Evolutionary conservation across 2,329 filamentous ascomycete genomes (phyloP), one percentile per base, ranked within the genome.

Genomic region (Graphilbum ipis-grandicollis): DNA sequence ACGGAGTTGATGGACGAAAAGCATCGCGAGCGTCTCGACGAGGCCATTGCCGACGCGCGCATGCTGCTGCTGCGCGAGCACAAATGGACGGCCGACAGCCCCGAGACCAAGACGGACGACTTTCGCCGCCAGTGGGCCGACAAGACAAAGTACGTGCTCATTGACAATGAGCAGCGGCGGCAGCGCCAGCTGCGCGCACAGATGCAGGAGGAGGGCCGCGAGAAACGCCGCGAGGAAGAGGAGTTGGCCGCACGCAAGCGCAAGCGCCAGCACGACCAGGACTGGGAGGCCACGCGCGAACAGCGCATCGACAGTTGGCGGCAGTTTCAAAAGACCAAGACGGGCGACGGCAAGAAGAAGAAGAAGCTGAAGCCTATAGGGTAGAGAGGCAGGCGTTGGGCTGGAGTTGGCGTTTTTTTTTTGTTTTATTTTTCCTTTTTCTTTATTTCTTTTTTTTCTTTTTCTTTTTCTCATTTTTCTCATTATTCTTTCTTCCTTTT

Each of bases 191-290:
- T 88, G 54, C 92, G 93, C 62, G 90, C 82, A 30, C 81, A 90
- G 64, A 79, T 98, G 77, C 84, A 93, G 58, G 90, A 98, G 57
- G 88, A 98, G 56, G 90, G 90, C 7, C 68, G 90, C 38, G 79
- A 90, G 62, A 77, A 92, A 67, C 73, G 75, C 52, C 80, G 79
- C 54, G 76, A 76, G 49, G 90, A 98, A 18, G 81, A 85, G 48
- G 88, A 94, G 59, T 43, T 80, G 9, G 84, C 88, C 49, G 71
- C 70, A 47, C 65, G 82, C 49, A 88, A 86, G 61, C 69, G 80
- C 47, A 88, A 88, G 70, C 69, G 90, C 41, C 85, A 96, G 52
- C 83, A 90, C 55, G 85, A 96, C 46, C 75, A 90, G 60, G 80
- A 86, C 44, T 98, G 90, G 90, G 90, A 98, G 63, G 76, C 82